Percentiles rank a stretch among this genome's conserved stretches.
Evolutionary conservation across 177 flowering plant species (phyloP).

Genomic region (Vitis hybrid): DNA sequence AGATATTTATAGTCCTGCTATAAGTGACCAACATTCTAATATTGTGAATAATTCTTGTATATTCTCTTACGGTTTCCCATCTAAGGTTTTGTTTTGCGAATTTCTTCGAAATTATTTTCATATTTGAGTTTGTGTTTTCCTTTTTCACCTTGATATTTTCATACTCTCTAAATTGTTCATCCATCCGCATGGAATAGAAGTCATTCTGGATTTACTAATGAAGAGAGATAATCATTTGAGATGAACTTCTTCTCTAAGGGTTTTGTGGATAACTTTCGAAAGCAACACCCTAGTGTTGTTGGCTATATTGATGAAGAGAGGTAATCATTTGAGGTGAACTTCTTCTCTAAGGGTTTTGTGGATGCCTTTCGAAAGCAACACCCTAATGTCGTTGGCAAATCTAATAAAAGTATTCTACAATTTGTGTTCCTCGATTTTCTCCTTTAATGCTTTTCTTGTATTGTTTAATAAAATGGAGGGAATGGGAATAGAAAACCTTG

Average conservation of each 20-base stretch:
- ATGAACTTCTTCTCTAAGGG: constrained; percentile 66
- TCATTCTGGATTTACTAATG: constrained; percentile 93
- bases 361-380: constrained; percentile 92
- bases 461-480: too few relatives aligned
- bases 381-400: constrained; percentile 79
- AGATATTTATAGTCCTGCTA: constrained; percentile 87
- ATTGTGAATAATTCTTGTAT: not conserved
- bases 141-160: not conserved
- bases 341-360: constrained; percentile 70
- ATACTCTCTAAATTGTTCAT: not conserved
- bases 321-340: constrained; percentile 70
- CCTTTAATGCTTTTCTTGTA: not conserved
- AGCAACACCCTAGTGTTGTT: constrained; percentile 84
- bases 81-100: too few relatives aligned
- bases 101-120: too few relatives aligned
- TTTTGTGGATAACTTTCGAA: constrained; percentile 87
- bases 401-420: constrained; percentile 60
- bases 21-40: constrained; percentile 39
- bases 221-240: constrained; percentile 88
- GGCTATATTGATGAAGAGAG: constrained; percentile 91
- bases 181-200: constrained; percentile 73
- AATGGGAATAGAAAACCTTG: too few relatives aligned
- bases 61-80: not conserved
- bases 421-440: not conserved
- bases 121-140: too few relatives aligned